Percentiles rank a stretch among this genome's conserved stretches.
Conservation (phyloP, 1,284 basidiomycete genomes). For the Heterobasidion occidentale region DNA sequence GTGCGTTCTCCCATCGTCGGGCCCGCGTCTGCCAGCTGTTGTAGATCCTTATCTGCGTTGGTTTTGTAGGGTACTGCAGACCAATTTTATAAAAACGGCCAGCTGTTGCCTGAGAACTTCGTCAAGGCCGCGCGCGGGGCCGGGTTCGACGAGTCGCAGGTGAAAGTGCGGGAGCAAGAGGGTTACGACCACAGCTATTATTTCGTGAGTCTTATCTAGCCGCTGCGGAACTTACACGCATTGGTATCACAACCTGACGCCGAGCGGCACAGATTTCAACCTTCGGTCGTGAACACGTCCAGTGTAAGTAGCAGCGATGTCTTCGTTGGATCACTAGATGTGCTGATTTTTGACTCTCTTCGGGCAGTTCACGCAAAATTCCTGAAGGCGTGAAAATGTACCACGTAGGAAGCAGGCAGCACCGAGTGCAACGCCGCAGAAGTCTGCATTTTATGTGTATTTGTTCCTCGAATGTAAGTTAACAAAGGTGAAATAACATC, state of each 20-base stretch:
- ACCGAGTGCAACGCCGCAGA: background rate
- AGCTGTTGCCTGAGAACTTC: constrained; percentile 89
- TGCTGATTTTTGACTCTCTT: background rate
- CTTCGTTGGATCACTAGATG: background rate
- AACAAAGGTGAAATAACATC: background rate
- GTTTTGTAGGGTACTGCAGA: constrained; percentile 69
- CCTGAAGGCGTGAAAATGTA: constrained; percentile 47
- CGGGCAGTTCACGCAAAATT: constrained; percentile 68
- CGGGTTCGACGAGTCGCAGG: constrained; percentile 70
- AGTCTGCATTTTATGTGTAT: background rate
- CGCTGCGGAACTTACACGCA: no score
- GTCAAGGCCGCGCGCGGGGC: constrained; percentile 66
- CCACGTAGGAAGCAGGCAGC: background rate
- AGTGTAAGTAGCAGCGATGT: constrained; percentile 21
- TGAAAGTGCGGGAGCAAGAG: constrained; percentile 75
- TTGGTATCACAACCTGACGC: background rate
- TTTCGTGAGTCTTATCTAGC: constrained; percentile 56
- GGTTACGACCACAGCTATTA: constrained; percentile 94
- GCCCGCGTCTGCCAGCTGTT: background rate
- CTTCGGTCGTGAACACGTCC: constrained; percentile 44
- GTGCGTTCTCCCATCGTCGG: constrained; percentile 30
- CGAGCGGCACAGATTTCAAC: constrained; percentile 46
- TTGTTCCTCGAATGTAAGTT: background rate
- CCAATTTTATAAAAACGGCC: constrained; percentile 79
- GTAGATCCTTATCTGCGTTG: background rate